A percentile compares a stretch with the other conserved stretches of the same genome.
These are phyloP conservation scores for Citrus australasica DNA, from an alignment of 345 rosid species.

Conservation along the genomic window DNA sequence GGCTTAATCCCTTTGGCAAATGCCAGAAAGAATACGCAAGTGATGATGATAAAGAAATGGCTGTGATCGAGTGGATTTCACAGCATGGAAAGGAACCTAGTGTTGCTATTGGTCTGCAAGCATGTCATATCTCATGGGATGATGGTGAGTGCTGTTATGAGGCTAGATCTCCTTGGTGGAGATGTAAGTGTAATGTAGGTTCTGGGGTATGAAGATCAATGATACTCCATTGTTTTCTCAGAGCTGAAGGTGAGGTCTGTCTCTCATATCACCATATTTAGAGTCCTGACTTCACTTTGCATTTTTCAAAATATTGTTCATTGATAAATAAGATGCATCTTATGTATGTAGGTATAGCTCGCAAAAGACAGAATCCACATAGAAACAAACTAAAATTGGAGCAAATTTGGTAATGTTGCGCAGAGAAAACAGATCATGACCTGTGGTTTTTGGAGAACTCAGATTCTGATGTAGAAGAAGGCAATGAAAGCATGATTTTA, in stretches of 20 bases:
- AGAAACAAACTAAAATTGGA: not conserved
- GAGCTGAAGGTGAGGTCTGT: not conserved
- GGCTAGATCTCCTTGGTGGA: constrained; percentile 95
- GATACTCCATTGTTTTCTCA: not conserved
- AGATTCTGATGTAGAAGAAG: not conserved
- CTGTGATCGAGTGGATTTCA: constrained; percentile 58
- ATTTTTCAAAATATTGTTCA: not conserved
- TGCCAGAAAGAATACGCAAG: constrained; percentile 21
- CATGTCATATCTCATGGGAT: constrained; percentile 88
- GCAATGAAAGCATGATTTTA: not conserved
- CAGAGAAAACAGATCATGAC: not conserved
- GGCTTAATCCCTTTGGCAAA: constrained; percentile 68
- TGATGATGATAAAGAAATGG: constrained; percentile 51
- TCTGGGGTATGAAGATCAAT: not conserved
- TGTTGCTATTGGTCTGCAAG: constrained; percentile 85
- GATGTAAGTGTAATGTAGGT: constrained; percentile 20
- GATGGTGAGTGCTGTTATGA: constrained; percentile 57
- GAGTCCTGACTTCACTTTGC: not conserved
- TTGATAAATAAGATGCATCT: not conserved
- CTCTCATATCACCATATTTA: not conserved
- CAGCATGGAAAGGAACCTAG: constrained; percentile 75
- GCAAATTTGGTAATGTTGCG: not conserved
- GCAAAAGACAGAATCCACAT: not conserved
- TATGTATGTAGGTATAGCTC: not conserved
- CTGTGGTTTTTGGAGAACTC: not conserved